Conservation (phyloP, 1,284 basidiomycete genomes). For the Exobasidium cylindrosporum region DNA sequence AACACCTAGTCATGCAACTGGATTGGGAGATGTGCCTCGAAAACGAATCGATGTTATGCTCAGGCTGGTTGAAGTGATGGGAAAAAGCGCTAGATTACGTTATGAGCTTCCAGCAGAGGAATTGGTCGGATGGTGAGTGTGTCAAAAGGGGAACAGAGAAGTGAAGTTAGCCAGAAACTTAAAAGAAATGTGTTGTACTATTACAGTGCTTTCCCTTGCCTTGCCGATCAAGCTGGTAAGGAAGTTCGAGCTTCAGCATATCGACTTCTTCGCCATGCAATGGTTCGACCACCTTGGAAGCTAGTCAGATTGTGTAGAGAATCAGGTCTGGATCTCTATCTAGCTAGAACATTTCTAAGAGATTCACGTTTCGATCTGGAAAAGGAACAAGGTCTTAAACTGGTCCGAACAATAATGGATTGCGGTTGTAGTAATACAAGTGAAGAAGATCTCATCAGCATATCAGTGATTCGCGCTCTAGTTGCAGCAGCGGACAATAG, state of each 20-base stretch:
- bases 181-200: constrained; percentile 1
- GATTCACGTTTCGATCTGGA: constrained; percentile 80
- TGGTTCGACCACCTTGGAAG: constrained; percentile 63
- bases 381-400: constrained; percentile 89
- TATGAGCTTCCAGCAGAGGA: constrained; percentile 72
- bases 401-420: constrained; percentile 76
- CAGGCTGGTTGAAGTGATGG: constrained; percentile 69
- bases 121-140: constrained; percentile 58
- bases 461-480: constrained; percentile 65
- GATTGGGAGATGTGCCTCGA: constrained; percentile 32
- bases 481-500: constrained; percentile 88
- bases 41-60: constrained; percentile 58
- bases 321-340: constrained; percentile 76
- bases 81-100: constrained; percentile 70
- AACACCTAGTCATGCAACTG: constrained; percentile 36
- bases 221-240: constrained; percentile 72
- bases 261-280: constrained; percentile 74
- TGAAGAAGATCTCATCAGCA: constrained; percentile 48
- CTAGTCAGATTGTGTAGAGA: constrained; percentile 63
- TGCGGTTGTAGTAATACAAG: constrained; percentile 4
- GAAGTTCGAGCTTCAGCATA: constrained; percentile 80
- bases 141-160: constrained; percentile 47
- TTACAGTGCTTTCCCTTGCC: constrained; percentile 69
- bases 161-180: constrained; percentile 13
- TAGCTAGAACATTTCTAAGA: constrained; percentile 76